Evolutionary conservation across 1,284 basidiomycete species (phyloP).

Genomic region (Sparassis latifolia): DNA sequence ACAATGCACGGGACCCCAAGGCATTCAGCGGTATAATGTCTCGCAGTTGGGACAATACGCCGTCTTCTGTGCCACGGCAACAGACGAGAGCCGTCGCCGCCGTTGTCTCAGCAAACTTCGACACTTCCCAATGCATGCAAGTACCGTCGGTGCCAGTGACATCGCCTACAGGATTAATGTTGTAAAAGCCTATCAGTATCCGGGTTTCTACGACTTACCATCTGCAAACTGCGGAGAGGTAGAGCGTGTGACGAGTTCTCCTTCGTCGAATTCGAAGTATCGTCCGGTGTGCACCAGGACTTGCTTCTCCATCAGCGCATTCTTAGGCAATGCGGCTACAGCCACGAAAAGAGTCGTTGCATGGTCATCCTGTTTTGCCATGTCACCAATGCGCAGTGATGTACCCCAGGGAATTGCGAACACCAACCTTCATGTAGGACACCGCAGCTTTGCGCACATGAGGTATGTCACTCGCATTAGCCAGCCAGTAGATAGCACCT

Average conservation of each 20-base stretch:
- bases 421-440: slow-evolving; percentile 21
- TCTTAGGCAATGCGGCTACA: slow-evolving; percentile 72
- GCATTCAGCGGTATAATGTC: slow-evolving; percentile 8
- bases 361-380: slow-evolving; percentile 10
- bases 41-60: slow-evolving; percentile 14
- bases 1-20: slow-evolving; percentile 23
- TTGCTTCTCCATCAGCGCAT: slow-evolving; percentile 70
- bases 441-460: slow-evolving; percentile 39
- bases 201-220: too few relatives aligned
- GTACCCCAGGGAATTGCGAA: too few relatives aligned
- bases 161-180: slow-evolving; percentile 4
- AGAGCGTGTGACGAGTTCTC: slow-evolving; percentile 7
- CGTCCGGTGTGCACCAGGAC: slow-evolving; percentile 61
- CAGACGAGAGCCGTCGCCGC: slow-evolving; percentile 40
- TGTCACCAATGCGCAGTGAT: too few relatives aligned
- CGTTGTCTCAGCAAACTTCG: slow-evolving; percentile 30
- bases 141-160: slow-evolving; percentile 10
- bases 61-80: slow-evolving; percentile 29
- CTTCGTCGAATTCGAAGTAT: slow-evolving; percentile 39
- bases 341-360: slow-evolving; percentile 59
- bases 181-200: too few relatives aligned
- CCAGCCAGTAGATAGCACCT: slow-evolving; percentile 61
- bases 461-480: slow-evolving; percentile 31
- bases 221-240: too few relatives aligned
- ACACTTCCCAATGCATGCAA: slow-evolving; percentile 40